Base-by-base conservation (phyloP, 495 filamentous ascomycete genomes). In the Penicillium desertorum region DNA sequence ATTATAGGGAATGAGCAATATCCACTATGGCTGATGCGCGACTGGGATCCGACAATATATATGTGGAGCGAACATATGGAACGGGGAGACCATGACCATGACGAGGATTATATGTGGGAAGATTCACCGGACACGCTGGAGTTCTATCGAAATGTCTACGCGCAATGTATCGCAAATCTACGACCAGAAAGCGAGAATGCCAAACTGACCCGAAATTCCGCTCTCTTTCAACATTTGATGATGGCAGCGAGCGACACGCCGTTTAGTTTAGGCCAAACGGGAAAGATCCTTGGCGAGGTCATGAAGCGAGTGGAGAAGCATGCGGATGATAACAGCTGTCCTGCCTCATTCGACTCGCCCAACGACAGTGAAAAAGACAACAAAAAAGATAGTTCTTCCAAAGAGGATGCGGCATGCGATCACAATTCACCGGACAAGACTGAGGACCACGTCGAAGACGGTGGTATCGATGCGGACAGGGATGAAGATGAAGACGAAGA, bases 131-230 rank as follows among this genome's bases (percentile, higher is more conserved):
- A 46, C 25, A 27, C 45, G 3, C 23, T 46, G 22, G 8, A 11
- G 45, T 27, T 46, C 45, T 46, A 46, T 27, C 45, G 23, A 29
- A 25, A 14, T 27, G 45, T 45, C 25, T 45, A 46, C 29, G 45
- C 23, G 16, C 16, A 39, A 39, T 39, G 36, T 39, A 39, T 39
- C 7, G n/a, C 16, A 17, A 17, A 39, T 39, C 7, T 39, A n/a
- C n/a, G 6, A n/a, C 36, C 36, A 39, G 36, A 39, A 39, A 17
- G 36, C 36, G 36, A 39, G 6, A 39, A 39, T 8, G 16, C 36
- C n/a, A 39, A 17, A 39, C 16, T 17, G 36, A 39, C 36, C 36
- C 36, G 36, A 2, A 39, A 39, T 39, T 17, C 36, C 36, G 2
- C 8, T n/a, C 36, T 39, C 16, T 39, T 39, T n/a, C 2, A 17